Base-by-base conservation (phyloP, 371 early-diverging fungal genomes). In the Blakeslea trispora region DNA sequence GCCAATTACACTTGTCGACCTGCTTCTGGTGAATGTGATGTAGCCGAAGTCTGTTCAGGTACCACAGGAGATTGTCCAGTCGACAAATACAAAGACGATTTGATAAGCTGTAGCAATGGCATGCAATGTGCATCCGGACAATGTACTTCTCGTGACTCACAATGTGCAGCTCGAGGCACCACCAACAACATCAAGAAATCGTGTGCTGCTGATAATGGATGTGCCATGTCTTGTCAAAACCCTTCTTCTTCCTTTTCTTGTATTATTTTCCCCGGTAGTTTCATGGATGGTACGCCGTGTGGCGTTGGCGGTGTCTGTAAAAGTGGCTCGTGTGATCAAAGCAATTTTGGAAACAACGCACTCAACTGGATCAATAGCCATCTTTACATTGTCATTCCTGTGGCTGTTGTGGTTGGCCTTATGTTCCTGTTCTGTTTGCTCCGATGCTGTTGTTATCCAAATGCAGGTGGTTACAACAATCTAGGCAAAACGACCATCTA, bases 271-370 rank as follows among this genome's bases (percentile, higher is more conserved):
- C 88, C 84, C 2, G 94, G 94, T 11, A 72, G 74, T 50, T 95
- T 93, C 65, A 59, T 90, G 10, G 96, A 97, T 57, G 97, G 97
- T 31, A 91, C 96, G 0, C 79, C 90, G 0, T 97, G 97, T 65
- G 96, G 95, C 17, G 64, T 84, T 47, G 84, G 81, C 48, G 90
- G 91, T 31, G 61, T 64, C 8, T 92, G 92, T 57, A 78, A 71
- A 17, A 35, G 61, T 4, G 84, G 84, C 4, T 24, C 23, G 13
- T 88, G 86, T 32, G 50, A 56, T 50, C 40, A 34, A 1, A 50
- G 54, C 9, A 67, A 67, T 34, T 51, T 63, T 45, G 68, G 63
- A 45, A 61, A 63, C 41, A 63, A 63, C 32, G 50, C 44, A 11
- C 42, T 49, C 41, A 56, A 50, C 42, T 87, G 85, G 84, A 68